These are phyloP conservation scores for Arthrobotrys entomopaga DNA, from an alignment of 2,329 filamentous ascomycete genomes.

Conservation along the genomic window DNA sequence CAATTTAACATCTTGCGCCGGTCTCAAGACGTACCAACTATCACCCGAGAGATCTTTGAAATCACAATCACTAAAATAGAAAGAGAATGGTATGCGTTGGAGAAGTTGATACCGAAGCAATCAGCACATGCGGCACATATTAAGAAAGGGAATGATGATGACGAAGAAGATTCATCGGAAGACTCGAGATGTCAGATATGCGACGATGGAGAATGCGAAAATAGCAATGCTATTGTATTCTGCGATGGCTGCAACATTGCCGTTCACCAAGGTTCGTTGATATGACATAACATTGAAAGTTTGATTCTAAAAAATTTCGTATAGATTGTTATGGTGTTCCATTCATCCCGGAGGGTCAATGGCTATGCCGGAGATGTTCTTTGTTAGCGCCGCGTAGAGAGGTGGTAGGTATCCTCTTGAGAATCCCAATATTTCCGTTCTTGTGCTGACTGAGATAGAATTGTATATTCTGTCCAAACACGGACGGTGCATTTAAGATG, in stretches of 20 bases:
- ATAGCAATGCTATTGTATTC: constrained; percentile 98
- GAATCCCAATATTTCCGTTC: background rate
- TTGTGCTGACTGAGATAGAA: constrained; percentile 67
- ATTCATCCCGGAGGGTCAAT: constrained; percentile 98
- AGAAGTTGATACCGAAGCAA: constrained; percentile 95
- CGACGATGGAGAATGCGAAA: constrained; percentile 99
- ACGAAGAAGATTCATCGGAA: constrained; percentile 69
- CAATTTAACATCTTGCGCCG: constrained; percentile 81
- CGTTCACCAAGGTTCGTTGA: constrained; percentile 75
- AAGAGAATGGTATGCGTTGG: constrained; percentile 95
- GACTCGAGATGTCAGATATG: constrained; percentile 98
- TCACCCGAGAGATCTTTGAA: constrained; percentile 94
- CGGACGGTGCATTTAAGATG: constrained; percentile 97
- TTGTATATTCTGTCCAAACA: constrained; percentile 98
- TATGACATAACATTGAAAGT: background rate
- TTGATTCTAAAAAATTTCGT: background rate
- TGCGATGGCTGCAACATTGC: constrained; percentile 97
- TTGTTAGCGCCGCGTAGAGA: constrained; percentile 89
- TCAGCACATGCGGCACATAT: constrained; percentile 95
- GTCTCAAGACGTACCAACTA: constrained; percentile 77
- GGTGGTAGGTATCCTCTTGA: constrained; percentile 69
- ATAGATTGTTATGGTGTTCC: constrained; percentile 94
- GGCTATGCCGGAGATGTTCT: constrained; percentile 93
- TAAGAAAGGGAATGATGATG: constrained; percentile 55
- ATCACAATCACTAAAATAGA: constrained; percentile 99